A percentile compares a stretch with the other conserved stretches of the same genome.
Conservation (phyloP, 2,329 filamentous ascomycete species). For the Aspergillus transmontanensis region DNA sequence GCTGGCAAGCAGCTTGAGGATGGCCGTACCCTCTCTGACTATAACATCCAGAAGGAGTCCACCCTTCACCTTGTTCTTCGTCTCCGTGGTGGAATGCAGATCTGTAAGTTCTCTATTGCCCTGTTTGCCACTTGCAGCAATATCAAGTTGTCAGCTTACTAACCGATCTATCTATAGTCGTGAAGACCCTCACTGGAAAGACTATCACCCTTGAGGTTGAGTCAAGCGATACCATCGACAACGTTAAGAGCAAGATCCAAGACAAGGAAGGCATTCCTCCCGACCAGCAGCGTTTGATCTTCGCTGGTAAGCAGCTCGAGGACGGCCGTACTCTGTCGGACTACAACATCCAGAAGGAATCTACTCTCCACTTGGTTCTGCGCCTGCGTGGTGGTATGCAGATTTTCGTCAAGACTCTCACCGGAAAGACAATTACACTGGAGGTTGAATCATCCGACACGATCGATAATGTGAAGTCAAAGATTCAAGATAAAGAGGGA, state of each 20-base stretch:
- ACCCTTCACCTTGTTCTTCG: conserved; percentile 76
- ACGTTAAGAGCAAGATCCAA: conserved; percentile 96
- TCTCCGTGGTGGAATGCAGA: conserved; percentile 65
- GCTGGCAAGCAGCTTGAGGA: conserved; percentile 62
- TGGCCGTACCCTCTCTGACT: conserved; percentile 57
- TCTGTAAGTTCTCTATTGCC: conserved; percentile 54
- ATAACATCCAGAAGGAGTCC: conserved; percentile 63
- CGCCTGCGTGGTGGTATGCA: conserved; percentile 81
- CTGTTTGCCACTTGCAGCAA: conserved; percentile 17
- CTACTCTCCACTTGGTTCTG: conserved; percentile 80
- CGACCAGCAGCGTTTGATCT: conserved; percentile 94
- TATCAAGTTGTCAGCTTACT: neutral
- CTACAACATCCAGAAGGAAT: conserved; percentile 97
- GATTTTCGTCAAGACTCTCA: conserved; percentile 61
- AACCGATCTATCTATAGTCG: conserved; percentile 42
- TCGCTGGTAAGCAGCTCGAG: conserved; percentile 94
- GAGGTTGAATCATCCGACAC: conserved; percentile 89
- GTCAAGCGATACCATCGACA: conserved; percentile 86
- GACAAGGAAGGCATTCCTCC: conserved; percentile 97
- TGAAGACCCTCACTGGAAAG: conserved; percentile 64
- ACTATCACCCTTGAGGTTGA: conserved; percentile 69
- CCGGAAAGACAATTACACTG: conserved; percentile 89
- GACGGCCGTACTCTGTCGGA: conserved; percentile 88
- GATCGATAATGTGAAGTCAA: conserved; percentile 91
- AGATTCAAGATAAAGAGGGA: conserved; percentile 81